Evolutionary conservation across 768 basidiomycete genomes (phyloP), one percentile per base, ranked within the genome.

Genomic region (Boletus edulis): DNA sequence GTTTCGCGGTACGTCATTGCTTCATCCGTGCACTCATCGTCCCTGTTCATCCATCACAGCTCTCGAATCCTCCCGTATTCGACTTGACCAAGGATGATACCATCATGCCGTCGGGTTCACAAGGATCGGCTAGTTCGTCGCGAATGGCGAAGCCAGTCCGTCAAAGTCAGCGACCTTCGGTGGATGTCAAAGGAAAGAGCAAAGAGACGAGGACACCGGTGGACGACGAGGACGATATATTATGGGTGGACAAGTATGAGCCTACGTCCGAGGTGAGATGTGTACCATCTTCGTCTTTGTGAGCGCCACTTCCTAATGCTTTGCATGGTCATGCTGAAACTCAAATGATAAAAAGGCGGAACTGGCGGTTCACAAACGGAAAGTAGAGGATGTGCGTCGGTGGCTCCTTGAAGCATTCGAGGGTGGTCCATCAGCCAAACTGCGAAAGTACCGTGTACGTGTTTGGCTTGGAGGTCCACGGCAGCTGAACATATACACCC

Each of bases 321-420:
- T 24, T 44, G 31, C 14, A 37, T 47, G 46, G 17, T 31, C 45
- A 39, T 34, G 10, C 40, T 51, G 31, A 52, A 12, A 52, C 45
- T 38, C 34, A 5, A 48, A 31, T 15, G 17, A 44, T 14, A 13
- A 42, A 42, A 48, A 91, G 85, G 83, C 79, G 39, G 84, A 91
- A 38, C 73, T 94, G 9, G 89, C 89, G 4, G 87, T 94, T 35
- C 89, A 95, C 72, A 80, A 83, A 52, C 80, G 79, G 22, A 94
- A 93, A 68, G 83, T 93, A 0, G 84, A 87, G 48, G 86, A 90
- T 55, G 86, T 93, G 9, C 80, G 87, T 5, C 74, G 78, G 37
- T 94, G 91, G 91, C 65, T 94, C 0, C 55, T 67, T 0, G 91
- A 92, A 60, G 87, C 91, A 1, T 81, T 88, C 37, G 81, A 83